Base-by-base conservation (phyloP, 345 rosid species). In the Carallia brachiata region DNA sequence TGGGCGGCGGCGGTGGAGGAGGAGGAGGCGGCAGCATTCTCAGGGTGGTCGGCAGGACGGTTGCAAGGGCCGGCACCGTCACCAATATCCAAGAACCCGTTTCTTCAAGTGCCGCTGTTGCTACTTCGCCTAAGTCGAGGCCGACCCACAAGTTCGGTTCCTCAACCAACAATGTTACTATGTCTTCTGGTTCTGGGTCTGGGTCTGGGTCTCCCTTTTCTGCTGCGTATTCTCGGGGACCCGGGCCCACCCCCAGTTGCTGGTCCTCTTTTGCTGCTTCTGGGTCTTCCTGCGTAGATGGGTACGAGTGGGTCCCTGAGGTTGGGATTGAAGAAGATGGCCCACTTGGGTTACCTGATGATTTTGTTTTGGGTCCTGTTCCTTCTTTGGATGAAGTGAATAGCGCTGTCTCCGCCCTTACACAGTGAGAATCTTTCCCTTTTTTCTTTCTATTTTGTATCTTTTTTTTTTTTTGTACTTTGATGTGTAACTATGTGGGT, bases 341-440 rank as follows among this genome's bases (percentile, higher is more conserved):
- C 48, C 30, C 66, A 5, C 12, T n/a, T 70, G 62, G 68, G 61
- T 37, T 63, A 36, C 32, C 59, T 63, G 85, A 85, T 75, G 88
- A 88, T 54, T 77, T 57, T 55, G 53, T 78, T 69, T 74, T 85
- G 3, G 91, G 89, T 27, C 74, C 86, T 73, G 87, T 81, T 77
- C 98, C 97, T 63, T 87, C 93, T 19, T 8, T 72, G 18, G 92
- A 84, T 4, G 98, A 94, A 84, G 93, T 94, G 62, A 82, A 87
- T 5, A 69, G 62, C 5, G 97, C 95, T 62, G 84, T 91, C 72
- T 87, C 96, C 75, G 90, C 97, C 18, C 80, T 94, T 66, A 84
- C 79, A 31, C 81, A 79, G 98, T 93, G 72, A 76, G 90, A 2
- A 52, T 50, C 28, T 19, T 55, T 7, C 0, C 15, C 15, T 62